phyloP scores from a whole-genome alignment of 2,329 filamentous ascomycete genomes.

The Teratosphaeria gauchensis region DNA sequence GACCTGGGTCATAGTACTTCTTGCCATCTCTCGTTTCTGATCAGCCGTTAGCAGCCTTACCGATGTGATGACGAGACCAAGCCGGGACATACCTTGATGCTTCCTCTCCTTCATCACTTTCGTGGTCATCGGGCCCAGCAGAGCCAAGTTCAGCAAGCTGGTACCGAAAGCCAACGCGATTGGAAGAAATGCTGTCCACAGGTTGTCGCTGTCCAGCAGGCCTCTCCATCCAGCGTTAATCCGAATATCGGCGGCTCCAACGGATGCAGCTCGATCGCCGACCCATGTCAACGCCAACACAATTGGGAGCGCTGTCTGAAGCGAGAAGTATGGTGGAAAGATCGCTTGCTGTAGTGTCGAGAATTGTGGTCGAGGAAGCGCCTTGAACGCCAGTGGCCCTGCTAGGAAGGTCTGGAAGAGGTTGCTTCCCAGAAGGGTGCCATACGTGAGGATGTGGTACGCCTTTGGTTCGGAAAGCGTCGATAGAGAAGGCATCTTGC shows the following conservation, averaged over 20 bases:
- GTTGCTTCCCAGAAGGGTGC: constrained; percentile 70
- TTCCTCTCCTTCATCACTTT: constrained; percentile 66
- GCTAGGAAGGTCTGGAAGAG: constrained; percentile 78
- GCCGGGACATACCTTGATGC: constrained; percentile 56
- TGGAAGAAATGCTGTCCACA: constrained; percentile 57
- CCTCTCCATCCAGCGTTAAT: constrained; percentile 20
- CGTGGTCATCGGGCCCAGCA: constrained; percentile 67
- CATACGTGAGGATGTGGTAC: constrained; percentile 70
- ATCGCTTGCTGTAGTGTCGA: constrained; percentile 66
- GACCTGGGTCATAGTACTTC: constrained; percentile 67
- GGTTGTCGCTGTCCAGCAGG: constrained; percentile 50
- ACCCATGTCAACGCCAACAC: constrained; percentile 73
- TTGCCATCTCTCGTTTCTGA: constrained; percentile 79
- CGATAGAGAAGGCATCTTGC: constrained; percentile 36
- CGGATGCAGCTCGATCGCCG: constrained; percentile 34
- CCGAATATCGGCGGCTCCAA: constrained; percentile 13
- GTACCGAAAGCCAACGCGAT: constrained; percentile 61
- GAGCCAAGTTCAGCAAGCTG: constrained; percentile 58
- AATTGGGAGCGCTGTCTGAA: constrained; percentile 68
- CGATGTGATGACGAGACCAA: neutral
- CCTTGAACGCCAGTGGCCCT: constrained; percentile 65
- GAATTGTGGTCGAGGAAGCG: constrained; percentile 72
- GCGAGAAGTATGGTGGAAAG: constrained; percentile 80
- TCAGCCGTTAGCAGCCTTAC: neutral
- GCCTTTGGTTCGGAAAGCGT: constrained; percentile 54